Base-by-base conservation (phyloP, 768 basidiomycete species). In the Lentinula aciculospora region DNA sequence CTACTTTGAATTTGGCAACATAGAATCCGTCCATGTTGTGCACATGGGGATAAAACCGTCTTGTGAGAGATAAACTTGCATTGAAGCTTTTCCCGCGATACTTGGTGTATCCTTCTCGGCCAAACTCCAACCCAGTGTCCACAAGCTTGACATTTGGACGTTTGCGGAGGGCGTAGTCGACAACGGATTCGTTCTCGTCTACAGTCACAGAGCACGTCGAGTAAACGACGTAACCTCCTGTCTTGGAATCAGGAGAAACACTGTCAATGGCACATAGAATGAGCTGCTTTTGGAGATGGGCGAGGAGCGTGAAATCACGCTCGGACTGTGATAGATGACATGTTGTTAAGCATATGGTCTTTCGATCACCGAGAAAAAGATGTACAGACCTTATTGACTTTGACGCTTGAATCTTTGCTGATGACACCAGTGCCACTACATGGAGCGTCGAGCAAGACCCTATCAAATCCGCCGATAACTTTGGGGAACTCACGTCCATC, bases 11-110 rank as follows among this genome's bases (percentile, higher is more conserved):
- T 72, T 98, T 98, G 59, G 96, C 96, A 56, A 98, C 95, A 71
- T 82, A 99, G 81, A 99, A 99, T 4, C 97, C 97, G 69, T 99
- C 97, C 95, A 98, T 97, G 73, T 99, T 99, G 74, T 98, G 95
- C 65, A 97, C 94, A 71, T 98, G 95, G 15, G 95, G 92, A 69
- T 94, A 96, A 71, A 94, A 96, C 60, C 97, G 77, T 63, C 94
- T 77, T 19, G 97, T 97, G 62, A 96, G 72, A 61, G 76, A 79
- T 65, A 99, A 69, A 62, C 82, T 89, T 32, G 88, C 78, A 68
- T 86, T 79, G 74, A 98, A 98, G 29, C 72, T 81, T 80, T 95
- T 98, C 21, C 96, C 97, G 53, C 93, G 85, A 76, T 86, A 98
- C 60, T 81, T 83, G 31, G 86, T 90, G 73, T 88, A 98, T 5